A percentile compares a stretch with the other conserved stretches of the same genome.
phyloP scores from a whole-genome alignment of 192 early-diverging fungal genomes.

The Backusella westeae region DNA sequence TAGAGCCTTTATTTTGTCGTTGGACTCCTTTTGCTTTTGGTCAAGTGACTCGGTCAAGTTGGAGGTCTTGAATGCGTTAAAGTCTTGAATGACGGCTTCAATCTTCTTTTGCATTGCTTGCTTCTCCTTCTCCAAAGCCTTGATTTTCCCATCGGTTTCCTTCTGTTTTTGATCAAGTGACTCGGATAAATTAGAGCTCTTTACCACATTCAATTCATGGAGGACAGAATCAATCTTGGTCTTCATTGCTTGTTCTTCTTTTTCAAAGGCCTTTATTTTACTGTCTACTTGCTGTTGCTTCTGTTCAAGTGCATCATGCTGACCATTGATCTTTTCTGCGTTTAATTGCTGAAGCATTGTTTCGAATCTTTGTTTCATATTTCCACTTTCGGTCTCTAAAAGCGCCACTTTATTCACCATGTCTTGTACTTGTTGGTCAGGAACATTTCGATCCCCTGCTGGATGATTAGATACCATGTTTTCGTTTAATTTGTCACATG shows the following conservation, averaged over 20 bases:
- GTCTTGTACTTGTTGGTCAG: background rate
- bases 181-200: background rate
- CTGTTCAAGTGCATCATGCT: background rate
- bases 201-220: background rate
- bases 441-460: background rate
- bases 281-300: background rate
- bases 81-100: background rate
- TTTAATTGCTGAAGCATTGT: background rate
- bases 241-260: background rate
- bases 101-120: background rate
- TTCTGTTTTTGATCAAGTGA: background rate
- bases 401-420: background rate
- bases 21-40: background rate
- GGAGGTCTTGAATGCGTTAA: background rate
- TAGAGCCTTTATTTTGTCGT: background rate
- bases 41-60: background rate
- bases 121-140: background rate
- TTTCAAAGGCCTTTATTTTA: background rate
- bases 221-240: background rate
- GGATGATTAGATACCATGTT: background rate
- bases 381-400: background rate
- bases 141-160: background rate
- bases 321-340: background rate
- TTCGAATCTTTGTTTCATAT: background rate
- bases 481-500: background rate